phyloP scores from a whole-genome alignment of 2,329 filamentous ascomycete genomes.

The Dactylellina cionopaga region DNA sequence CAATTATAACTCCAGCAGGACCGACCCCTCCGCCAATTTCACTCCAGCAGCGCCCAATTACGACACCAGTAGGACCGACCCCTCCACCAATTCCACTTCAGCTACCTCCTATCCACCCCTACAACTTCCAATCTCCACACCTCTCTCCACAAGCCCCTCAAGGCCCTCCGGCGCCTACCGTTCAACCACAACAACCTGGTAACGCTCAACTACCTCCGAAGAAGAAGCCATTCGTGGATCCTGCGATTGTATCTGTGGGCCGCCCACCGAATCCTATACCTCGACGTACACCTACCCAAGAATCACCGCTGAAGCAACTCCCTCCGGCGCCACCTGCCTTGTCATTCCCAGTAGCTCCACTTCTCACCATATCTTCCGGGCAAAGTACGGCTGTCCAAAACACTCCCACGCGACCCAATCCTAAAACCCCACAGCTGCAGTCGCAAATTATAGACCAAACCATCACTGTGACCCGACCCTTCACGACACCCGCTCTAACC shows the following conservation, averaged over 20 bases:
- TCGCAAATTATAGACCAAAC: neutral
- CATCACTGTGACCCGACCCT: slow-evolving; percentile 27
- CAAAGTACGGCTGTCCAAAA: slow-evolving; percentile 13
- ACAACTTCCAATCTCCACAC: slow-evolving; percentile 26
- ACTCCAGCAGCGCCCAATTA: slow-evolving; percentile 7
- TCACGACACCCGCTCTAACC: slow-evolving; percentile 35
- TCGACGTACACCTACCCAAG: slow-evolving; percentile 14
- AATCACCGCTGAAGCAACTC: slow-evolving; percentile 17
- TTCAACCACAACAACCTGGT: slow-evolving; percentile 32
- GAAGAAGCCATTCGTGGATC: slow-evolving; percentile 55
- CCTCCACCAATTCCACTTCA: slow-evolving; percentile 5
- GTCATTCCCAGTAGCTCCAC: slow-evolving; percentile 26
- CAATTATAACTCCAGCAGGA: neutral
- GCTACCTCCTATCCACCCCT: slow-evolving; percentile 7
- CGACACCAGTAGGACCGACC: slow-evolving; percentile 3
- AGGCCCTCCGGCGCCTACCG: neutral
- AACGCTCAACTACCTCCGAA: slow-evolving; percentile 18
- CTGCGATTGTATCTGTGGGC: slow-evolving; percentile 57
- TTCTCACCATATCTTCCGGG: slow-evolving; percentile 8
- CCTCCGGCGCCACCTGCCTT: slow-evolving; percentile 30
- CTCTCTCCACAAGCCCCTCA: slow-evolving; percentile 38
- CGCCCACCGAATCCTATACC: slow-evolving; percentile 41
- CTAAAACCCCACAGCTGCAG: neutral
- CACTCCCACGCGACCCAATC: slow-evolving; percentile 2
- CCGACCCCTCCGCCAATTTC: slow-evolving; percentile 7